Percentiles rank a stretch among this genome's conserved stretches.
phyloP scores from a whole-genome alignment of 2,329 filamentous ascomycete genomes.

The Fusarium coffeatum region DNA sequence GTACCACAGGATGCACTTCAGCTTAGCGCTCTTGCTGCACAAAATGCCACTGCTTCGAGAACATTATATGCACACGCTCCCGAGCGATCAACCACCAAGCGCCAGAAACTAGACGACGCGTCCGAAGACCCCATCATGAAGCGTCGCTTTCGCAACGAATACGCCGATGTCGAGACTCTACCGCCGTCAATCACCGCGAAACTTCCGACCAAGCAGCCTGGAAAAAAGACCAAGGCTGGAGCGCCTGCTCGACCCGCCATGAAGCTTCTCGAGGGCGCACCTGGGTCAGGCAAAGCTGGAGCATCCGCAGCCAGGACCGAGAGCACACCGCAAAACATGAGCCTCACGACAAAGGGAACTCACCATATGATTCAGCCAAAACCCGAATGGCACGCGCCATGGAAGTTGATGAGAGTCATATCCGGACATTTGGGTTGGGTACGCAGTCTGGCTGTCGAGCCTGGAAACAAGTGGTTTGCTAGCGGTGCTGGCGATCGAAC shows the following conservation, averaged over 20 bases:
- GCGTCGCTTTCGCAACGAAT: slow-evolving; percentile 75
- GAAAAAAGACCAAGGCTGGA: slow-evolving; percentile 61
- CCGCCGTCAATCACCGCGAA: slow-evolving; percentile 83
- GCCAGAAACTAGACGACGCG: slow-evolving; percentile 54
- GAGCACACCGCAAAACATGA: slow-evolving; percentile 47
- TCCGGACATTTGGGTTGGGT: slow-evolving; percentile 98
- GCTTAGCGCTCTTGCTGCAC: slow-evolving; percentile 51
- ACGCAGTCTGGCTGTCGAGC: slow-evolving; percentile 87
- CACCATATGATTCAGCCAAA: slow-evolving; percentile 62
- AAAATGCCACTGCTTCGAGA: slow-evolving; percentile 51
- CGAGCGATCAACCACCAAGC: slow-evolving; percentile 49
- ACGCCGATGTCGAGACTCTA: slow-evolving; percentile 79
- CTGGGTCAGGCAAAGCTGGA: slow-evolving; percentile 53
- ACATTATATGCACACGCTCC: slow-evolving; percentile 48
- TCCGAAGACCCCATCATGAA: slow-evolving; percentile 52
- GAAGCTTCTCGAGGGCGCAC: slow-evolving; percentile 55
- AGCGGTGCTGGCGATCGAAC: slow-evolving; percentile 95
- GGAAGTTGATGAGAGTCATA: slow-evolving; percentile 98
- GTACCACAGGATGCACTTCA: slow-evolving; percentile 49
- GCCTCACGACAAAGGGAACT: slow-evolving; percentile 48
- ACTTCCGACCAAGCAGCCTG: slow-evolving; percentile 66
- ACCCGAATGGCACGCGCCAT: slow-evolving; percentile 96
- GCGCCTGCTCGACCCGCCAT: slow-evolving; percentile 50
- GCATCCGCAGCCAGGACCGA: slow-evolving; percentile 27
- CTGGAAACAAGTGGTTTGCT: slow-evolving; percentile 97